phyloP scores from a whole-genome alignment of 148 eudicot species.

The Pouteria glomerata region DNA sequence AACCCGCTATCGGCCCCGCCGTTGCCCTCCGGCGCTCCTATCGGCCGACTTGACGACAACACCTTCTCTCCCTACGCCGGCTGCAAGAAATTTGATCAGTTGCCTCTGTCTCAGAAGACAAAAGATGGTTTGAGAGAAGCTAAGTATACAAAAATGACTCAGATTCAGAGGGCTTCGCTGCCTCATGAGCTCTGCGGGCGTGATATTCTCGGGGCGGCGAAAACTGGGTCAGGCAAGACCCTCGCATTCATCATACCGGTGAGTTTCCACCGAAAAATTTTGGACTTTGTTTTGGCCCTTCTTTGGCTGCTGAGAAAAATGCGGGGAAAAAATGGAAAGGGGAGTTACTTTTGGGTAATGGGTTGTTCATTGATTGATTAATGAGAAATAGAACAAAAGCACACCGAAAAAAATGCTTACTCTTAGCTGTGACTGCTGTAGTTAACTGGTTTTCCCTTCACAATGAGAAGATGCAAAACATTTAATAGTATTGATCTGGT shows the following conservation, averaged over 20 bases:
- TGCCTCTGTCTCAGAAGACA: slow-evolving; percentile 73
- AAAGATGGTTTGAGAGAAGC: slow-evolving; percentile 59
- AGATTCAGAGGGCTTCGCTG: slow-evolving; percentile 84
- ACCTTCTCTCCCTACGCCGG: slow-evolving; percentile 69
- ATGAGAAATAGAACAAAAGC: too few species aligned
- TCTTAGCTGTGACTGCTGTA: too few species aligned
- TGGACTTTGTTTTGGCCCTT: not conserved
- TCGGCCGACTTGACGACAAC: slow-evolving; percentile 45
- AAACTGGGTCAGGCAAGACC: slow-evolving; percentile 91
- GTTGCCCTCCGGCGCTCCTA: slow-evolving; percentile 32
- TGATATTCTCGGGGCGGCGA: slow-evolving; percentile 90
- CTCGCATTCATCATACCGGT: slow-evolving; percentile 91
- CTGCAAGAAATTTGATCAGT: slow-evolving; percentile 46
- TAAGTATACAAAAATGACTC: slow-evolving; percentile 54
- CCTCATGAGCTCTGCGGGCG: slow-evolving; percentile 85
- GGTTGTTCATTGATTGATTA: too few species aligned
- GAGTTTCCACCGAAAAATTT: slow-evolving; percentile 13
- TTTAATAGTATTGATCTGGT: too few species aligned
- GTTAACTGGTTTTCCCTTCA: too few species aligned
- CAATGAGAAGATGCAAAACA: too few species aligned
- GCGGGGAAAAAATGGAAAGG: not conserved
- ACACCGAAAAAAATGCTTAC: too few species aligned
- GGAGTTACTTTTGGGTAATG: not conserved
- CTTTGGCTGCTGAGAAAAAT: slow-evolving; percentile 4
- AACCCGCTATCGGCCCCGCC: slow-evolving; percentile 72